Conservation (phyloP, 2,329 filamentous ascomycete genomes). For the Kalaharituber pfeilii region DNA sequence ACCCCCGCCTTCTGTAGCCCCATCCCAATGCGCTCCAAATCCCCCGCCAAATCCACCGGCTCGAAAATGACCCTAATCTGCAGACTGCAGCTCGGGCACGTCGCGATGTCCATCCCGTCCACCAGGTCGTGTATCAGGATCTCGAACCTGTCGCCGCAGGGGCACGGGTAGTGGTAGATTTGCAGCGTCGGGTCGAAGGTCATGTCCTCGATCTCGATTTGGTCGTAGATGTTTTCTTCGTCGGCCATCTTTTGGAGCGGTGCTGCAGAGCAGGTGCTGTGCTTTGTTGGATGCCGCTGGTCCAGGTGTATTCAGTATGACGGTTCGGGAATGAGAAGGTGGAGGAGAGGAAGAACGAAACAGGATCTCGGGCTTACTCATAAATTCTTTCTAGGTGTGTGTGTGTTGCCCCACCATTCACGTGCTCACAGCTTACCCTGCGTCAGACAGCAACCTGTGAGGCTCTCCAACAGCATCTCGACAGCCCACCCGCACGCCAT, state of each 20-base stretch:
- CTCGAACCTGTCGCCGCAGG: slow-evolving; percentile 92
- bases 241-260: slow-evolving; percentile 37
- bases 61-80: slow-evolving; percentile 96
- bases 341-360: neutral
- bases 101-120: slow-evolving; percentile 84
- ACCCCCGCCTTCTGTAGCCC: neutral
- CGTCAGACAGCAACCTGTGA: neutral
- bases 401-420: neutral
- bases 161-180: slow-evolving; percentile 91
- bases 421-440: neutral
- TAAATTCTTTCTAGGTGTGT: neutral
- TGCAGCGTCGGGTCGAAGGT: slow-evolving; percentile 66
- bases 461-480: no score
- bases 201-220: slow-evolving; percentile 99
- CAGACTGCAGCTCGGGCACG: slow-evolving; percentile 90
- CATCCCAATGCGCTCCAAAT: neutral
- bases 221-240: slow-evolving; percentile 71
- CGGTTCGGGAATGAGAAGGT: neutral
- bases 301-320: no score
- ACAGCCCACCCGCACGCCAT: neutral
- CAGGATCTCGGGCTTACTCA: neutral
- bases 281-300: neutral
- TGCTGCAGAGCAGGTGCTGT: neutral
- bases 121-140: slow-evolving; percentile 68
- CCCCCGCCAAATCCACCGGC: slow-evolving; percentile 38